Percentiles rank a stretch among this genome's conserved stretches.
Conservation (phyloP, 768 basidiomycete species). For the Strobilomyces echinocephalus region DNA sequence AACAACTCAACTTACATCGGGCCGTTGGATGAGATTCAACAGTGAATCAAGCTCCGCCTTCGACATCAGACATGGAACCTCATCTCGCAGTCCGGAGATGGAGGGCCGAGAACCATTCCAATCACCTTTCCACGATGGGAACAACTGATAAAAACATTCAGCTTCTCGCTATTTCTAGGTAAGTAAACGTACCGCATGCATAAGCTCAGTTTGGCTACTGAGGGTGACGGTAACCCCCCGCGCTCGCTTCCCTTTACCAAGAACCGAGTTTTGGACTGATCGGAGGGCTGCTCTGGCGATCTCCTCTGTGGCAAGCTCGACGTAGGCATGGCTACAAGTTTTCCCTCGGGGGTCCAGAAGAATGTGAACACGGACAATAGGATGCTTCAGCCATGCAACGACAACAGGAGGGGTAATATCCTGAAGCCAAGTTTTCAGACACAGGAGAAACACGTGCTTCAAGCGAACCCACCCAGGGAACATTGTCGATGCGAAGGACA, state of each 20-base stretch:
- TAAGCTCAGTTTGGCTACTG: constrained; percentile 75
- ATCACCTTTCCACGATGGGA: constrained; percentile 74
- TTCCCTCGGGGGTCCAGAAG: constrained; percentile 79
- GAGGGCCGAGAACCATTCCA: constrained; percentile 70
- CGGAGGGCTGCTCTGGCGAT: constrained; percentile 66
- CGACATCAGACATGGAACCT: constrained; percentile 58
- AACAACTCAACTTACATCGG: constrained; percentile 52
- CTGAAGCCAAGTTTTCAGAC: constrained; percentile 34
- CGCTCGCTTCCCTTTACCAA: constrained; percentile 74
- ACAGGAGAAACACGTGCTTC: not conserved
- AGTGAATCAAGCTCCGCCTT: constrained; percentile 64
- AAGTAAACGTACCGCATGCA: constrained; percentile 55
- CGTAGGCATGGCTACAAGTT: constrained; percentile 80
- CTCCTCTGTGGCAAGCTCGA: constrained; percentile 60
- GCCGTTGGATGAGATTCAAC: constrained; percentile 66
- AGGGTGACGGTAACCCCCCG: constrained; percentile 81
- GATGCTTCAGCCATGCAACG: constrained; percentile 62
- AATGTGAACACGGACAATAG: constrained; percentile 61
- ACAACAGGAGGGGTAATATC: constrained; percentile 82
- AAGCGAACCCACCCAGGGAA: constrained; percentile 66
- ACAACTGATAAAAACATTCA: constrained; percentile 43
- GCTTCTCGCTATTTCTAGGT: not conserved
- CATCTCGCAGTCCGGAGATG: constrained; percentile 56
- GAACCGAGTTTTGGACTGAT: constrained; percentile 47
- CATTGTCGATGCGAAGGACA: constrained; percentile 81